Conservation (phyloP, 1,284 basidiomycete species). For the Ganoderma sinense region DNA sequence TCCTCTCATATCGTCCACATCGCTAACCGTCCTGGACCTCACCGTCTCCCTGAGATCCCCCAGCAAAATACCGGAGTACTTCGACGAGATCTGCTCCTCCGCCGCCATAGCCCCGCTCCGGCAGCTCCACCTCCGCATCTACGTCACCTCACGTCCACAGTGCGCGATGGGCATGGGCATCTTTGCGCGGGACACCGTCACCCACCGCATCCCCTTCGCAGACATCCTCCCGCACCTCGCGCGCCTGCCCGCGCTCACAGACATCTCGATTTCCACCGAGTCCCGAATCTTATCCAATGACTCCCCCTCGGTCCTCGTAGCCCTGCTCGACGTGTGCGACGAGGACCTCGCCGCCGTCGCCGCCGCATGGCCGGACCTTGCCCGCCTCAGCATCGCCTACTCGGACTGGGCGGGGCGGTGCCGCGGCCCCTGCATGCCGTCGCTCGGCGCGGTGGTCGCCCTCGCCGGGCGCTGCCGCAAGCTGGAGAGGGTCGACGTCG, state of each 20-base stretch:
- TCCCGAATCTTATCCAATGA: background rate
- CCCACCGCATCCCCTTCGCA: background rate
- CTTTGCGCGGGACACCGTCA: too few species aligned
- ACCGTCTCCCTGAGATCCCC: too few species aligned
- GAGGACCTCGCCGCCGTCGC: background rate
- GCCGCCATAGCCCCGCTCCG: background rate
- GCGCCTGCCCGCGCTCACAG: background rate
- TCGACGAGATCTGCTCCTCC: background rate
- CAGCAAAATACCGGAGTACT: background rate
- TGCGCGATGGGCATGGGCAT: too few species aligned
- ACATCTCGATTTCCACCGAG: background rate
- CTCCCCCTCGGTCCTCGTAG: background rate
- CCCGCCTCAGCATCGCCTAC: background rate
- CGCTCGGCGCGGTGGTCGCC: background rate
- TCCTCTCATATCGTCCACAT: background rate
- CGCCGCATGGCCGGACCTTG: background rate
- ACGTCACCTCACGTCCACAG: background rate
- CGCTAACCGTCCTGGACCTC: background rate
- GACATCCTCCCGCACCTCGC: background rate
- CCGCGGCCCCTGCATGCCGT: background rate
- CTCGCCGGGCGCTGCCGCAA: background rate
- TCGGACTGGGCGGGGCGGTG: too few species aligned
- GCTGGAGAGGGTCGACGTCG: background rate
- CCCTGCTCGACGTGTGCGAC: background rate
- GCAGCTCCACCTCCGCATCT: background rate